Evolutionary conservation across 2,329 filamentous ascomycete genomes (phyloP), one percentile per base, ranked within the genome.

Genomic region (Monilinia fructicola): DNA sequence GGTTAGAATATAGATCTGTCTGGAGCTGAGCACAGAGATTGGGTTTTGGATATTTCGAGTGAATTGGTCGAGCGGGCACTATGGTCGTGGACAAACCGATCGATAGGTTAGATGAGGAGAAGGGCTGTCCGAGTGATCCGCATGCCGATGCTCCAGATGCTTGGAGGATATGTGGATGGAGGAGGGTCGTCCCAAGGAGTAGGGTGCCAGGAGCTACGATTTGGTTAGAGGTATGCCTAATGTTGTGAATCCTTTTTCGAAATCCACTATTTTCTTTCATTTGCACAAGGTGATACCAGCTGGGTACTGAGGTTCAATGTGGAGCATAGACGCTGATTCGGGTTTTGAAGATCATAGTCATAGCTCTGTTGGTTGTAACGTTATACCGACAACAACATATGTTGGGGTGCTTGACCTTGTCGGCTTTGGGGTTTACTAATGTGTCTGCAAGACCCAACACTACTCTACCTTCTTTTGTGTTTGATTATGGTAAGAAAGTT

Each of bases 401-500:
- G 61, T 38, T 61, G 48, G n/a, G 35, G 18, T 66, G 64, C 31
- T 66, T 44, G 9, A 31, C 55, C 12, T 44, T 66, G 23, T 55
- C 64, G 21, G 58, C 58, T 16, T 35, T 66, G 38, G 48, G 64
- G 16, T 44, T 53, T 23, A 44, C 16, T 44, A 52, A 16, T 40
- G 21, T 35, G 21, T 53, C 44, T 66, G 16, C 64, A 12, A 61
- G 50, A 48, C 38, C 50, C 70, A 31, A 64, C 70, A 40, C 23
- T 72, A 50, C 67, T 71, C 10, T 84, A 14, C 80, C 80, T 3
- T 73, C 74, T 46, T 83, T 78, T 75, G 79, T 81, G 26, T 69
- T 80, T 16, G 78, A 80, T 59, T 82, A 82, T 72, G 81, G 81
- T 82, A 73, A 28, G 46, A 35, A 26, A 23, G n/a, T n/a, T 40